phyloP scores from a whole-genome alignment of 2,329 filamentous ascomycete genomes.

The Exophiala sp. region DNA sequence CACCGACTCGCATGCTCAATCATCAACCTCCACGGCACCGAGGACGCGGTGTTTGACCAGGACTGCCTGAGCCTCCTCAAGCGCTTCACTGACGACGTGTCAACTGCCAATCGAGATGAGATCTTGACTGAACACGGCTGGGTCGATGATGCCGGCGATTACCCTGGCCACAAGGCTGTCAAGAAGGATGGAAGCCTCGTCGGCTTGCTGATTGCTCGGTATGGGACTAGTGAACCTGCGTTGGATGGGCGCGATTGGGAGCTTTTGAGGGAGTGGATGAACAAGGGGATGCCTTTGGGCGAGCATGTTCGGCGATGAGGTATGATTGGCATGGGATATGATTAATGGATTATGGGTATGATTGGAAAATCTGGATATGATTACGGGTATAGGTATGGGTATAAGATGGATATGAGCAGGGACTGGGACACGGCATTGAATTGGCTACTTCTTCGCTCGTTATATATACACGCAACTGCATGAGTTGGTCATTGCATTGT shows the following conservation, averaged over 20 bases:
- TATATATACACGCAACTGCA: too few relatives aligned
- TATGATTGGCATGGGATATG: neutral
- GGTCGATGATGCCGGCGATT: slow-evolving; percentile 8
- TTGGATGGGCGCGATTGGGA: slow-evolving; percentile 22
- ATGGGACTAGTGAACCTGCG: slow-evolving; percentile 15
- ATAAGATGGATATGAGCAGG: too few relatives aligned
- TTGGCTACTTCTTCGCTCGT: too few relatives aligned
- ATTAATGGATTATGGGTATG: neutral
- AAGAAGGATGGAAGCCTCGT: slow-evolving; percentile 9
- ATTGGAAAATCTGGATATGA: neutral
- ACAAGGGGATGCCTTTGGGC: slow-evolving; percentile 16
- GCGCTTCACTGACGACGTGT: slow-evolving; percentile 14
- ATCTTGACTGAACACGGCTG: slow-evolving; percentile 14
- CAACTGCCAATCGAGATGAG: slow-evolving; percentile 9
- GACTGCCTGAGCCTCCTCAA: slow-evolving; percentile 14
- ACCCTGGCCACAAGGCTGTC: slow-evolving; percentile 3
- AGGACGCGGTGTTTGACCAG: slow-evolving; percentile 19
- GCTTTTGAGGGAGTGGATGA: slow-evolving; percentile 18
- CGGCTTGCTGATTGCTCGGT: slow-evolving; percentile 14
- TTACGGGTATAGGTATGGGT: neutral
- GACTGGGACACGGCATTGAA: too few relatives aligned
- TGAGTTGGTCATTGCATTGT: too few relatives aligned
- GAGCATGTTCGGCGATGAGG: slow-evolving; percentile 17
- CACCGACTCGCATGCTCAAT: slow-evolving; percentile 22
- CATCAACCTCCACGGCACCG: slow-evolving; percentile 22